Evolutionary conservation across 176 grass and related monocot genomes (phyloP), one percentile per base, ranked within the genome.

Genomic region (Avena sativa): DNA sequence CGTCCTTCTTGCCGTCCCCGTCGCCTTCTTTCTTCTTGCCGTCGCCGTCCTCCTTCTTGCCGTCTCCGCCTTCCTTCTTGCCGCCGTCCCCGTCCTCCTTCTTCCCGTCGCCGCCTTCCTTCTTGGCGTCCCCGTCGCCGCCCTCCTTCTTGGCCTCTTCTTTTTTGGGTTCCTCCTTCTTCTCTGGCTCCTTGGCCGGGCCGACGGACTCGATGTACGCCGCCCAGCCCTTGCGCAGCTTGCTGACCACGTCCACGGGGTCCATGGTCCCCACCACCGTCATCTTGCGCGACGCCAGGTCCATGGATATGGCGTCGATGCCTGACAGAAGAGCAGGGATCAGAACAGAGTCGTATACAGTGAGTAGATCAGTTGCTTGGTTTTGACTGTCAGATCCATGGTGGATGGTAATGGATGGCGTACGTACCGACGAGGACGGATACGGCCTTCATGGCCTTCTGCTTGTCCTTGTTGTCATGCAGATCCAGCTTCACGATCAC

Each of bases 391-490:
- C n/a, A n/a, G n/a, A n/a, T n/a, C n/a, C n/a, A n/a, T 36, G 36
- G 36, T 36, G 36, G 1, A 36, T 3, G 36, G 36, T 36, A 36
- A 36, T 36, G 58, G 13, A 5, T 11, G 7, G 9, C 36, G 36
- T 43, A 48, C 59, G 16, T 88, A 97, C 95, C 95, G 26, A 81
- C 85, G 58, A 97, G 78, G 23, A 49, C 81, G 75, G 95, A 93
- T 87, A 97, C 89, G 61, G 95, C 89, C 86, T 95, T 97, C 82
- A 97, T 86, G 60, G 95, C 92, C 87, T 95, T 97, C 83, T 93
- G 95, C 87, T 95, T 97, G 74, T 93, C 93, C 83, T 97, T 97
- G 91, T 97, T 88, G 81, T 95, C 95, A 48, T 92, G 90, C 56
- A 97, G 26, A 26, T 95, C 89, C 91, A 97, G 78, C 83, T 79